Percentiles rank a stretch among this genome's conserved stretches.
phyloP scores from a whole-genome alignment of 805 yeast species.

The Ogataea populi-albae region DNA sequence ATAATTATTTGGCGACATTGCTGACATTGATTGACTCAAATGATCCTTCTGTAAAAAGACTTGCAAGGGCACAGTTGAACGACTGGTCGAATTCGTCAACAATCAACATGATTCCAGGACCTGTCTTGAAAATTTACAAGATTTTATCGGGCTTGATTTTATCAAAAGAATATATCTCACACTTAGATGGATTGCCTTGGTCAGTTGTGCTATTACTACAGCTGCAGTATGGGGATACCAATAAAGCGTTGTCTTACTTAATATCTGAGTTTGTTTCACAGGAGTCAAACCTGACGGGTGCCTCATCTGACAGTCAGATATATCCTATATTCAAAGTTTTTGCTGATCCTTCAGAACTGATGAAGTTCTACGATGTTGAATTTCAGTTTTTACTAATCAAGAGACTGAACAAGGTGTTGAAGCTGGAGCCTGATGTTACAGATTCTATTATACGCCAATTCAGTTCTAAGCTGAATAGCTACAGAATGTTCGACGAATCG shows the following conservation, averaged over 20 bases:
- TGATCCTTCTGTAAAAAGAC: slow-evolving; percentile 49
- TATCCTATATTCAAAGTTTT: slow-evolving; percentile 17
- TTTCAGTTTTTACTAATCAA: slow-evolving; percentile 25
- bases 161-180: slow-evolving; percentile 27
- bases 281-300: slow-evolving; percentile 8
- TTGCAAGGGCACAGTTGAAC: slow-evolving; percentile 60
- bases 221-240: slow-evolving; percentile 61
- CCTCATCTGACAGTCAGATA: slow-evolving; percentile 10
- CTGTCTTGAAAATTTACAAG: slow-evolving; percentile 58
- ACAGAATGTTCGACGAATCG: slow-evolving; percentile 56
- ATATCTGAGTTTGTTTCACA: slow-evolving; percentile 26
- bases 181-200: slow-evolving; percentile 59
- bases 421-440: slow-evolving; percentile 7
- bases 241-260: slow-evolving; percentile 32
- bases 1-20: slow-evolving; percentile 67
- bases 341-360: slow-evolving; percentile 10
- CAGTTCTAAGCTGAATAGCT: slow-evolving; percentile 49
- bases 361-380: slow-evolving; percentile 17
- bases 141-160: slow-evolving; percentile 55
- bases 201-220: slow-evolving; percentile 54
- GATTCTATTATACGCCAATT: slow-evolving; percentile 31
- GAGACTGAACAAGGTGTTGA: slow-evolving; percentile 24
- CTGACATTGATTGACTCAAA: slow-evolving; percentile 72
- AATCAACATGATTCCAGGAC: slow-evolving; percentile 46
- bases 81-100: slow-evolving; percentile 57